Conservation (phyloP, 768 basidiomycete species). For the Termitomyces bulborhizus region DNA sequence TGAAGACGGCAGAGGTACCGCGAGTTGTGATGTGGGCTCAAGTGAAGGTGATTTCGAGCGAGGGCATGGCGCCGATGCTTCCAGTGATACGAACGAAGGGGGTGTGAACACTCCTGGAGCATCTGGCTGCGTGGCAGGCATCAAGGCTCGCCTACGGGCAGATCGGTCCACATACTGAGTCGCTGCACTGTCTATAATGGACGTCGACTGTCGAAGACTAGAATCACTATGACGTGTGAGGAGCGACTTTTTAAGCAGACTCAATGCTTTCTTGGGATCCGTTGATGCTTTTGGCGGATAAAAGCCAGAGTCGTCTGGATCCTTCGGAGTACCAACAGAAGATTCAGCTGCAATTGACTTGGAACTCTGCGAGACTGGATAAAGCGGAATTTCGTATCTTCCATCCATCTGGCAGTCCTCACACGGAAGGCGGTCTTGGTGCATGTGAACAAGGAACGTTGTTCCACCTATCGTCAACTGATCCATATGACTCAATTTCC, state of each 20-base stretch:
- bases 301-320: conserved; percentile 18
- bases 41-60: conserved; percentile 18
- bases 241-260: conserved; percentile 57
- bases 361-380: conserved; percentile 24
- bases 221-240: conserved; percentile 41
- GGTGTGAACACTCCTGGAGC: conserved; percentile 39
- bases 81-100: conserved; percentile 8
- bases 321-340: conserved; percentile 18
- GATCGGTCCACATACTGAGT: conserved; percentile 60
- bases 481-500: conserved; percentile 58
- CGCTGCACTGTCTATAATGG: conserved; percentile 9
- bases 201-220: conserved; percentile 12
- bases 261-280: conserved; percentile 61
- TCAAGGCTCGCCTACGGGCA: conserved; percentile 58
- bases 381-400: conserved; percentile 56
- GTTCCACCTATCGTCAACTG: conserved; percentile 63
- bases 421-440: conserved; percentile 57
- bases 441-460: conserved; percentile 65
- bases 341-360: conserved; percentile 21
- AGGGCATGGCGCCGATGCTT: conserved; percentile 8
- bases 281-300: conserved; percentile 22
- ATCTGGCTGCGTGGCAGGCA: conserved; percentile 45
- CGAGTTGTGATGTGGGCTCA: conserved; percentile 30
- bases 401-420: conserved; percentile 47
- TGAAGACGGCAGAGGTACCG: conserved; percentile 42